These are phyloP conservation scores for Botryotinia globosa DNA, from an alignment of 2,329 filamentous ascomycete species.

Conservation along the genomic window DNA sequence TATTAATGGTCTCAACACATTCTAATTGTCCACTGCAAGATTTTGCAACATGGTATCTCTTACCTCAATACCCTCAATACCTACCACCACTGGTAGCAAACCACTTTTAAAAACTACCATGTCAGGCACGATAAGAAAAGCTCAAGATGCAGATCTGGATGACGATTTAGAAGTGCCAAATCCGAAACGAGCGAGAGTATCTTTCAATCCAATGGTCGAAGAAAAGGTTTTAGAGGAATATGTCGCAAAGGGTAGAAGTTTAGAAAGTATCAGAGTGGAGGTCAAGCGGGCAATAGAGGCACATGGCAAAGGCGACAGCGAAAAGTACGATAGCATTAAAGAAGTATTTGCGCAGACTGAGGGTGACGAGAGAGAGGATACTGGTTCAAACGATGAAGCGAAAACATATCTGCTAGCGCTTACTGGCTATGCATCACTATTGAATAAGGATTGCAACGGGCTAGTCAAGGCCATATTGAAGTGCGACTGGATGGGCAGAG, in stretches of 20 bases:
- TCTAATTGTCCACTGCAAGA: not conserved
- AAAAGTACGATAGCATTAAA: constrained; percentile 60
- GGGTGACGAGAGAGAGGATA: constrained; percentile 27
- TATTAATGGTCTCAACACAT: constrained; percentile 15
- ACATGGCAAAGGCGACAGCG: constrained; percentile 55
- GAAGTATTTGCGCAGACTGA: constrained; percentile 46
- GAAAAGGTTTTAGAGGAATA: constrained; percentile 37
- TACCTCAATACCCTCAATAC: constrained; percentile 8
- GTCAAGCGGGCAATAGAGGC: constrained; percentile 47
- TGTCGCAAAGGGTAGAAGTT: constrained; percentile 30
- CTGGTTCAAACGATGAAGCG: constrained; percentile 41
- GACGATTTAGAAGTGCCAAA: constrained; percentile 32
- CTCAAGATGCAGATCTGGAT: constrained; percentile 34
- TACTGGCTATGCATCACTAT: constrained; percentile 57
- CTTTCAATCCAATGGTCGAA: constrained; percentile 38
- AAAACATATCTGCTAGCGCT: constrained; percentile 62
- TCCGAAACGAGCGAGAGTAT: constrained; percentile 35
- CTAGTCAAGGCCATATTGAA: constrained; percentile 58
- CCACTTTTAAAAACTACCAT: constrained; percentile 35
- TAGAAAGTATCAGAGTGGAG: constrained; percentile 35
- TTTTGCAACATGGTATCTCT: constrained; percentile 18
- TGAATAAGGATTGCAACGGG: constrained; percentile 57
- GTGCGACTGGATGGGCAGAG: constrained; percentile 63
- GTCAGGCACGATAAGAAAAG: constrained; percentile 34
- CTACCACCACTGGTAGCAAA: constrained; percentile 26